A percentile compares a stretch with the other conserved stretches of the same genome.
phyloP scores from a whole-genome alignment of 202 grass and related monocot genomes.

The Hordeum pubiflorum region DNA sequence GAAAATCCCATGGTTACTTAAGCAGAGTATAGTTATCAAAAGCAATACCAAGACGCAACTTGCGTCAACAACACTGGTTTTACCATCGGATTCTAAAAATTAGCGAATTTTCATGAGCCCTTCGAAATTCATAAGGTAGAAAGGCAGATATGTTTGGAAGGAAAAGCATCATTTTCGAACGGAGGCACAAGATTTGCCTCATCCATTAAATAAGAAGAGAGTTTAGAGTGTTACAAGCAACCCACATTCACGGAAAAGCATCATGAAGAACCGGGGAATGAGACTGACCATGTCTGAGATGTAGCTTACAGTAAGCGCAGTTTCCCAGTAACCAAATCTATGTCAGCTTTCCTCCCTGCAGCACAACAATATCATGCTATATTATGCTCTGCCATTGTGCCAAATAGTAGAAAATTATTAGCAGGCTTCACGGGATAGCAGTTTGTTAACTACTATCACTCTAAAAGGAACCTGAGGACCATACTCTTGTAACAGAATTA shows the following conservation, averaged over 20 bases:
- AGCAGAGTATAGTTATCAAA: background rate
- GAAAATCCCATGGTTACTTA: background rate
- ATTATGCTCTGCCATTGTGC: background rate
- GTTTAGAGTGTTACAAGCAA: too few relatives aligned
- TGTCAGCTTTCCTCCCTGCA: slow-evolving; percentile 77
- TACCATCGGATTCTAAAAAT: background rate
- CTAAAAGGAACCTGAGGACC: background rate
- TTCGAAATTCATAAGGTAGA: background rate
- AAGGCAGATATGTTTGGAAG: background rate
- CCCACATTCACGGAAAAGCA: too few relatives aligned
- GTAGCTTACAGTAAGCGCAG: slow-evolving; percentile 49
- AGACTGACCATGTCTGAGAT: slow-evolving; percentile 2
- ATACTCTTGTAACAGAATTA: background rate
- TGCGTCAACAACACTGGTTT: background rate
- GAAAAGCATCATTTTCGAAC: too few relatives aligned
- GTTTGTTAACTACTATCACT: background rate
- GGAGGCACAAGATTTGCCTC: too few relatives aligned
- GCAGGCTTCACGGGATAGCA: background rate
- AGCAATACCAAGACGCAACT: background rate
- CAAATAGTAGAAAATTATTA: background rate
- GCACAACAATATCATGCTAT: background rate
- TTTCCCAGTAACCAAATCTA: slow-evolving; percentile 81
- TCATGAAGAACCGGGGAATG: background rate
- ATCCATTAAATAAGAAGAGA: too few relatives aligned
- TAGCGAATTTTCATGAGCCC: background rate